Base-by-base conservation (phyloP, 352 stramenopile species). In the Pythium brassicae region DNA sequence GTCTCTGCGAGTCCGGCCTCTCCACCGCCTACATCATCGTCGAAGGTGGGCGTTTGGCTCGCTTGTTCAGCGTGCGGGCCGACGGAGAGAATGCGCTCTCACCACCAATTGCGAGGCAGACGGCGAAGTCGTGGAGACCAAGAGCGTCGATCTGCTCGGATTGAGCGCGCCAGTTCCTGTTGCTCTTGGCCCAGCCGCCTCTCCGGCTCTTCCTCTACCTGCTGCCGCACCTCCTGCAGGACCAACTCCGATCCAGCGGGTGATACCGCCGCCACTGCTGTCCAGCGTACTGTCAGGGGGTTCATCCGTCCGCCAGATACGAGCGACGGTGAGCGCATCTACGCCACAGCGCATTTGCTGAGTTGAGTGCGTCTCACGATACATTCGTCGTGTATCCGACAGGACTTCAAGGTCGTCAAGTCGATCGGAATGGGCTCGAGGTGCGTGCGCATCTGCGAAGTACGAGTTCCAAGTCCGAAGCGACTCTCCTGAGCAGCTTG, bases 341-440 rank as follows among this genome's bases (percentile, higher is more conserved):
- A 37, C 8, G 32, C 32, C 32, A 37, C n/a, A n/a, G n/a, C n/a
- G 29, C 35, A n/a, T 11, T 9, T 22, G 17, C 12, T 6, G 15
- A 23, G 2, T 17, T 25, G 15, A 22, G 23, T 39, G 17, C 10
- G 6, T 5, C n/a, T 46, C 40, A 46, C n/a, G 19, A 14, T 45
- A 12, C 40, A 3, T 26, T 14, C 14, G 10, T 20, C 23, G 32
- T 37, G 32, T 44, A 11, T 20, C 6, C 9, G 50, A 3, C 62
- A 77, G 48, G 72, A 82, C 11, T 64, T 82, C 20, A 63, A 48
- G 8, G 69, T 74, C 43, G 60, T 67, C 37, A 83, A 86, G 37
- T 72, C 75, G n/a, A 69, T 91, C 57, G 80, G 78, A 22, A 72
- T 71, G 43, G 83, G 80, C 12, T 89, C 80, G 23, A 93, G 80